A percentile compares a stretch with the other conserved stretches of the same genome.
phyloP scores from a whole-genome alignment of 208 protist genomes.

The Acanthamoeba sp. region DNA sequence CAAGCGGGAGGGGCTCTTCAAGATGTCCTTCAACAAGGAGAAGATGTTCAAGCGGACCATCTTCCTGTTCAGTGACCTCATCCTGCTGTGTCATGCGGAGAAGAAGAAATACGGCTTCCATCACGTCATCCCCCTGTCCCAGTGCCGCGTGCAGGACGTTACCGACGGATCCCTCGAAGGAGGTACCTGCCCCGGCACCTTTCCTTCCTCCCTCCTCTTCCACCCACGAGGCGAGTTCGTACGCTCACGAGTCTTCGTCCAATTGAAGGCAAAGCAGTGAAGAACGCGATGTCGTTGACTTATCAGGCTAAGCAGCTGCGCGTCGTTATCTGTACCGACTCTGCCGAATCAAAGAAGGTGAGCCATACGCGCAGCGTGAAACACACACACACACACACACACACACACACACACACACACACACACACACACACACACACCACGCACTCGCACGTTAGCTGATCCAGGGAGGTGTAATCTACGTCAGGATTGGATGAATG shows the following conservation, averaged over 20 bases:
- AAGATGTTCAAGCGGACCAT: constrained; percentile 31
- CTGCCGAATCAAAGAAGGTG: constrained; percentile 6
- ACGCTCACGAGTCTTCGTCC: neutral
- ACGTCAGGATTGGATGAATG: constrained; percentile 41
- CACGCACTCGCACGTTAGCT: no score
- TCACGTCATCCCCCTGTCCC: constrained; percentile 1
- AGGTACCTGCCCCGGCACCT: neutral
- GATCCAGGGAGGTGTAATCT: no score
- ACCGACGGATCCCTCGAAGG: constrained; percentile 42
- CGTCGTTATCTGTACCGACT: constrained; percentile 38
- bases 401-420: no score
- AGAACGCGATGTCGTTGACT: constrained; percentile 37
- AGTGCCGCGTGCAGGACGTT: constrained; percentile 55
- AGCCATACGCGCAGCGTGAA: neutral
- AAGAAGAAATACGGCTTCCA: constrained; percentile 52
- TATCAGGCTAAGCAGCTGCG: constrained; percentile 58
- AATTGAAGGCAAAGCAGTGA: constrained; percentile 35
- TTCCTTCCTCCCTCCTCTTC: neutral
- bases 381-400: no score
- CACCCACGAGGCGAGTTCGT: neutral
- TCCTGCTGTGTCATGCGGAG: constrained; percentile 32
- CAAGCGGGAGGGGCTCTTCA: constrained; percentile 7
- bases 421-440: no score
- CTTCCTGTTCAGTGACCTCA: constrained; percentile 60
- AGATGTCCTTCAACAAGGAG: constrained; percentile 68